Evolutionary conservation across 2,329 filamentous ascomycete genomes (phyloP), one percentile per base, ranked within the genome.

Genomic region (Aspergillus sp.): DNA sequence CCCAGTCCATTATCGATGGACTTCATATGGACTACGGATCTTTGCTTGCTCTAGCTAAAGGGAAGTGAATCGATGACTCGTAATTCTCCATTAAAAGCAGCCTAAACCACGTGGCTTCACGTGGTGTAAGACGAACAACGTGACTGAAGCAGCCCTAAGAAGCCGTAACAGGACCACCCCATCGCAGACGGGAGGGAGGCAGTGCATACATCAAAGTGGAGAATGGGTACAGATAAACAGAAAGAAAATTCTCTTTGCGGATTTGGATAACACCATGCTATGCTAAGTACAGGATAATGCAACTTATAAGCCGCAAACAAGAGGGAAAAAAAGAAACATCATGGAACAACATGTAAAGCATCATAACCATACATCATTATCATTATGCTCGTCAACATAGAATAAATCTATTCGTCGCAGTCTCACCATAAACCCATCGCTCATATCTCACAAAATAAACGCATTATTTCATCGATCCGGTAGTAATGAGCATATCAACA

Each of bases 401-500:
- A 31, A 46, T 31, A 45, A 33, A 45, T 23, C 12, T 33, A 21
- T 15, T 7, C 23, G 4, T 15, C 6, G 14, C 14, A 15, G 14
- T 33, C 12, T n/a, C 11, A 12, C 23, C 33, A 51, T 51, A 49
- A 40, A 55, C 27, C 23, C 58, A 53, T 58, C 35, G 15, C 53
- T 54, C 49, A 47, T 53, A 43, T 11, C 35, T 39, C 6, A n/a
- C 27, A 14, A 14, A 39, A n/a, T 31, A 23, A 33, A 46, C 17
- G 4, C 31, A 45, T 21, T 51, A 57, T 24, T 68, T 70, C 65
- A 69, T 67, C 37, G 58, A 62, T 7, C 65, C 69, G 0, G 74
- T 74, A 31, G 70, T 73, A 48, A 79, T 74, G 39, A 78, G 62
- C 76, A 79, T 79, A 62, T 79, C 75, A 4, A 70, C 68, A 52